Evolutionary conservation across 2,329 filamentous ascomycete genomes (phyloP).

Genomic region (Decorospora gaudefroyi): DNA sequence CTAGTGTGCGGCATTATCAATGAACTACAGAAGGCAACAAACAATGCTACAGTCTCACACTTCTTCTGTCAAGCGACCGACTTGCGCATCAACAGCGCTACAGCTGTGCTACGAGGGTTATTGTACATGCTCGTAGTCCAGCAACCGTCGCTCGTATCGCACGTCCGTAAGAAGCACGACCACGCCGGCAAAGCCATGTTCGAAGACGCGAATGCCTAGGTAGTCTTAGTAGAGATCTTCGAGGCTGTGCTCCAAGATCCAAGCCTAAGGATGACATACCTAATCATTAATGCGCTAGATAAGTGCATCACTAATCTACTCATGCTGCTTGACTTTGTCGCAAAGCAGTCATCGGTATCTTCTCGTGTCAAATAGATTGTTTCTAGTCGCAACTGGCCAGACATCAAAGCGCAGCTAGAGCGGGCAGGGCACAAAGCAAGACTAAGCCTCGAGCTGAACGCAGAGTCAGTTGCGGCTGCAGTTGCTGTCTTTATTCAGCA

Average conservation of each 20-base stretch:
- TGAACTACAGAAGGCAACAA: conserved; percentile 23
- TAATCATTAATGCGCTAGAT: conserved; percentile 16
- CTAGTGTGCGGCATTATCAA: conserved; percentile 37
- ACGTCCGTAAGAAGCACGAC: too few relatives aligned
- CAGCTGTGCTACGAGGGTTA: too few relatives aligned
- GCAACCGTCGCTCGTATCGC: too few relatives aligned
- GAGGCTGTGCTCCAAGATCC: too few relatives aligned
- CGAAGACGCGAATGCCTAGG: too few relatives aligned
- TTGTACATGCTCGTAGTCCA: too few relatives aligned
- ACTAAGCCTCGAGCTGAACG: conserved; percentile 46
- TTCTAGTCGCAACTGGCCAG: conserved; percentile 21
- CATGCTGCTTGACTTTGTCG: conserved; percentile 11
- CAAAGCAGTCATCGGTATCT: conserved; percentile 3
- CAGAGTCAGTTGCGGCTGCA: conserved; percentile 38
- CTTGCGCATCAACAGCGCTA: too few relatives aligned
- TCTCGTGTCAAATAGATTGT: conserved; percentile 17
- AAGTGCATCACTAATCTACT: conserved; percentile 10
- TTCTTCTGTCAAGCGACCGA: conserved; percentile 52
- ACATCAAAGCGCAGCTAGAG: conserved; percentile 32
- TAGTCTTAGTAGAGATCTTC: too few relatives aligned
- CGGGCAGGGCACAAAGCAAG: conserved; percentile 20
- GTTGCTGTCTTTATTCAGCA: conserved; percentile 47
- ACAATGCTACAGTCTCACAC: conserved; percentile 21
- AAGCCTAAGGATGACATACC: too few relatives aligned
- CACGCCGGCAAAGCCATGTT: too few relatives aligned